Evolutionary conservation across 2,329 filamentous ascomycete species (phyloP).

Genomic region (Aspergillus pseudoglaucus): DNA sequence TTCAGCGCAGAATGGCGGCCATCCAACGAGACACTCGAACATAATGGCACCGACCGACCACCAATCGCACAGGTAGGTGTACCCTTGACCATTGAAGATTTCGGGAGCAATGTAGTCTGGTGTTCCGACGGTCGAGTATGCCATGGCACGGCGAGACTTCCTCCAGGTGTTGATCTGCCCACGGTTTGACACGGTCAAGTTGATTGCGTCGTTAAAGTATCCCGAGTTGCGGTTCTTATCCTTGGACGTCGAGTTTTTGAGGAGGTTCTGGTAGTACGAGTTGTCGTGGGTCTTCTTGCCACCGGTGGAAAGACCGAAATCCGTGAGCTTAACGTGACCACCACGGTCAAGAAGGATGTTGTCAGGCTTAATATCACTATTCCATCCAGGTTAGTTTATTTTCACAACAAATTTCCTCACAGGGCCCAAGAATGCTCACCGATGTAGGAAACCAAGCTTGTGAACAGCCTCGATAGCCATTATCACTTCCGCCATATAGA

Average conservation of each 20-base stretch:
- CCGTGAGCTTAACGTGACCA: conserved; percentile 95
- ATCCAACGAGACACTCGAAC: conserved; percentile 98
- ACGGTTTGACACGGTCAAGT: conserved; percentile 94
- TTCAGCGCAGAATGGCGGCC: conserved; percentile 98
- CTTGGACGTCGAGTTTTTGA: conserved; percentile 67
- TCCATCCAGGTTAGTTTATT: conserved; percentile 13
- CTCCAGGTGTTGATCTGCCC: conserved; percentile 98
- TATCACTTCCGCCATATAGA: conserved; percentile 98
- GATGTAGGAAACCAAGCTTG: conserved; percentile 95
- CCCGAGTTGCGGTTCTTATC: conserved; percentile 84
- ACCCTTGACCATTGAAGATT: conserved; percentile 94
- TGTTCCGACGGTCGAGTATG: conserved; percentile 96
- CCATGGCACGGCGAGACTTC: conserved; percentile 89
- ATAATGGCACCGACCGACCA: conserved; percentile 99
- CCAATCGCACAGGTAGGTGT: conserved; percentile 97
- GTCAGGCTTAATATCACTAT: conserved; percentile 96
- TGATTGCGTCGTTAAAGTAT: conserved; percentile 88
- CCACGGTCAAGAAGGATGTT: conserved; percentile 94
- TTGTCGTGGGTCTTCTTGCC: conserved; percentile 98
- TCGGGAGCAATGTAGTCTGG: conserved; percentile 98
- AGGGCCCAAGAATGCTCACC: conserved; percentile 53
- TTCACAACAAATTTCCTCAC: conserved; percentile 1
- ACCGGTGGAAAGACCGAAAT: conserved; percentile 94
- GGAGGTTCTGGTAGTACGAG: conserved; percentile 93
- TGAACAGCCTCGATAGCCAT: conserved; percentile 98